Evolutionary conservation across 139 green algal species (phyloP), one percentile per base, ranked within the genome.

Genomic region (Bryopsis sp.): DNA sequence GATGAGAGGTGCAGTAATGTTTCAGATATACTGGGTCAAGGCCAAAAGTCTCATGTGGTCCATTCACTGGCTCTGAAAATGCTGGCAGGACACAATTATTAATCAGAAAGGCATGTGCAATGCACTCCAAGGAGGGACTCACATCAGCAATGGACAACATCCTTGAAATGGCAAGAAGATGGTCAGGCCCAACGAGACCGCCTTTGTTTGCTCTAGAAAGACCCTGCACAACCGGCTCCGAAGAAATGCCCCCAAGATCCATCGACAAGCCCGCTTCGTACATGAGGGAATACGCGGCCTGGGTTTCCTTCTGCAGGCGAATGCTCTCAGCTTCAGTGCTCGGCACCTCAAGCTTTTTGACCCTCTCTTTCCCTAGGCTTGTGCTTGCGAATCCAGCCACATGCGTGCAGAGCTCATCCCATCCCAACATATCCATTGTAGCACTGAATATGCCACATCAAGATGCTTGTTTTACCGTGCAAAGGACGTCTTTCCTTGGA

Each of bases 201-300:
- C 87, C 88, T 47, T 85, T 81, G 7, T 37, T 47, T 2, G 82
- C 85, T 0, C 88, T 73, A 15, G 67, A 48, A 11, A 94, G 61
- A 2, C 78, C 86, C 0, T 71, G 47, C 35, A 71, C 73, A 8
- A 80, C 79, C 38, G 81, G 74, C 3, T 50, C 61, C 1, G 80
- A 92, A 39, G 78, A 72, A 8, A 90, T 84, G 43, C 85, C 84
- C 0, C 88, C 88, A 81, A 90, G 94, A 66, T 95, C 88, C 4
- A 95, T 62, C 4, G 75, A 59, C 1, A 57, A 74, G 28, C 76
- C 77, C 39, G 70, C 82, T 5, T 93, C 76, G 1, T 74, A 57
- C 62, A 46, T 39, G 15, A 65, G 31, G 3, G 24, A 31, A 19
- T 43, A 31, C 32, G 43, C 31, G 11, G 58, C 58, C 76, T 66